These are phyloP conservation scores for Nitzschia sp. DNA, from an alignment of 108 stramenopile species.

Conservation along the genomic window DNA sequence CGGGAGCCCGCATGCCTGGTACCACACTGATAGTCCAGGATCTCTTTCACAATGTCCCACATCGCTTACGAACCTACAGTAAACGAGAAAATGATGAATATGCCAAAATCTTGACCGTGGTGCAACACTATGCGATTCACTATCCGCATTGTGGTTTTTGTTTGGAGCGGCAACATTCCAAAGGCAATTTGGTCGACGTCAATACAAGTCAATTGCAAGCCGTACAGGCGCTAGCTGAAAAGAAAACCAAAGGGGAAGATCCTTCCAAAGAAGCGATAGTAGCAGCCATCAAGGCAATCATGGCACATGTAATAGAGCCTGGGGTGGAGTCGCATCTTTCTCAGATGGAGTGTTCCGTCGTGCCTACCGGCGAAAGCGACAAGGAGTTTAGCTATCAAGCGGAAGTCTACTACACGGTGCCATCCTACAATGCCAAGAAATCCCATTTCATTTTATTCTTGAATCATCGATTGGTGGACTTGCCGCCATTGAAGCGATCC, in stretches of 20 bases:
- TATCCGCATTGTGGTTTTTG: conserved; percentile 86
- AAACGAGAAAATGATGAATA: conserved; percentile 89
- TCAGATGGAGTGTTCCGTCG: conserved; percentile 35
- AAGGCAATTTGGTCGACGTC: conserved; percentile 46
- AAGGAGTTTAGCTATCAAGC: conserved; percentile 26
- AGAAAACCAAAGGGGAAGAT: conserved; percentile 15
- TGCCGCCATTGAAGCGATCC: conserved; percentile 66
- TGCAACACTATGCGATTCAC: conserved; percentile 92
- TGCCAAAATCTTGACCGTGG: conserved; percentile 70
- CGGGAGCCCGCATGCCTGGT: conserved; percentile 88
- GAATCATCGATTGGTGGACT: conserved; percentile 92
- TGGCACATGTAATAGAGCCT: conserved; percentile 77
- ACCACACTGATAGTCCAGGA: conserved; percentile 94
- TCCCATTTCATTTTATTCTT: conserved; percentile 88
- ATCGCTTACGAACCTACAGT: conserved; percentile 73
- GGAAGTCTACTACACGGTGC: conserved; percentile 28
- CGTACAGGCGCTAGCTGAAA: conserved; percentile 46
- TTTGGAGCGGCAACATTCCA: conserved; percentile 59
- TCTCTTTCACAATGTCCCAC: conserved; percentile 96
- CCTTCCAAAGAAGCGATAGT: neutral
- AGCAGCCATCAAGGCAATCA: conserved; percentile 69
- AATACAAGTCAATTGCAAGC: conserved; percentile 61
- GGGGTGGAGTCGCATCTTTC: conserved; percentile 40
- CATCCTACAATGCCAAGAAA: conserved; percentile 8
- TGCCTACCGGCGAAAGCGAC: conserved; percentile 27